Evolutionary conservation across 75 land plant genomes (phyloP), one percentile per base, ranked within the genome.

Genomic region (Cupressus sempervirens): DNA sequence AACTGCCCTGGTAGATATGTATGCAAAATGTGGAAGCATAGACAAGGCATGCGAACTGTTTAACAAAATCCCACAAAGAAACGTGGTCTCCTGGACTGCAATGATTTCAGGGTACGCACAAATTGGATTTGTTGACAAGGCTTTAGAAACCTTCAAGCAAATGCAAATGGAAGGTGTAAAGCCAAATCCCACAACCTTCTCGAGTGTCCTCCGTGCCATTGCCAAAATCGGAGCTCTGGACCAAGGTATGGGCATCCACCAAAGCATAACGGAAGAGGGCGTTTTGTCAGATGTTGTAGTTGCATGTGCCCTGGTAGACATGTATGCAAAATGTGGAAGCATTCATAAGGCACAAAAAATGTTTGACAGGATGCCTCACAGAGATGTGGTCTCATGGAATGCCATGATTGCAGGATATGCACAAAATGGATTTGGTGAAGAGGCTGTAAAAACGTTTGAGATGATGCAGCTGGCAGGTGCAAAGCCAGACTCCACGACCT

Each of bases 241-340:
- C 8, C 41, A 58, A 8, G 88, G 88, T 43, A 79, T 58, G 58
- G 26, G 18, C 18, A 48, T 86, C 46, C 88, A 86, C 38, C 23
- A 29, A 14, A 38, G 56, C 68, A 67, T 86, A 26, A 45, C 14
- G 3, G 67, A 80, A 76, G 50, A 50, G 2, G 83, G 58, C 14
- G 45, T 80, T 87, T 40, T 36, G 43, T 73, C 50, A 40, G 88
- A 87, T 56, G 76, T 35, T 35, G 36, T 74, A 15, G 20, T 74
- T 34, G 76, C 84, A n/a, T 86, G 87, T 75, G 84, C 89, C 13
- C 88, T 88, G 30, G 73, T 87, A 67, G 83, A 87, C 65, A 86
- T 88, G 88, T 88, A 87, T 87, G 88, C 84, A 26, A 83, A 82
- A 48, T 87, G 84, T 56, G 85, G 84, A 50, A 41, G 65, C 40